A percentile compares a stretch with the other conserved stretches of the same genome.
phyloP scores from a whole-genome alignment of 139 green algal genomes.

The Picochlorum sp. region DNA sequence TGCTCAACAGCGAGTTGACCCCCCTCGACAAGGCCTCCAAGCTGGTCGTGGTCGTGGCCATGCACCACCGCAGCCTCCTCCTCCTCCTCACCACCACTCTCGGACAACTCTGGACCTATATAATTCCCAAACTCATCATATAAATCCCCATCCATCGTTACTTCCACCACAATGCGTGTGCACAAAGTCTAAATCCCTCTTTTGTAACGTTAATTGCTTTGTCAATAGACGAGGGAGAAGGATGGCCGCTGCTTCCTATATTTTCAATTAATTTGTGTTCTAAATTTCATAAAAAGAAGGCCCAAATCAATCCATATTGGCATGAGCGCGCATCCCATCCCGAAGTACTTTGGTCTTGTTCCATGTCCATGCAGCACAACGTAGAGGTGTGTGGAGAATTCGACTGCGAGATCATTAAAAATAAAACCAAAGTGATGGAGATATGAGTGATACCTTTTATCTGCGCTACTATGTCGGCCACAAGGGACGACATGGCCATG shows the following conservation, averaged over 20 bases:
- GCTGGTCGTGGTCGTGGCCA: neutral
- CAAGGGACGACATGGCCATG: slow-evolving; percentile 89
- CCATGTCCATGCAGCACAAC: no score
- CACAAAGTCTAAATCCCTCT: neutral
- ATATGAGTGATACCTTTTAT: slow-evolving; percentile 67
- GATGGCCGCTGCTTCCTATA: no score
- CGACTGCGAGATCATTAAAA: neutral
- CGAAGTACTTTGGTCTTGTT: no score
- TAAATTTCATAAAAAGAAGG: no score
- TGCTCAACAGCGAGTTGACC: slow-evolving; percentile 1
- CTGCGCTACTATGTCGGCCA: slow-evolving; percentile 91
- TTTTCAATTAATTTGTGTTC: no score
- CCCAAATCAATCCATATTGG: no score
- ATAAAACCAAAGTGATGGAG: neutral
- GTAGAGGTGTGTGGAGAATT: no score
- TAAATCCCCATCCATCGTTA: slow-evolving; percentile 53
- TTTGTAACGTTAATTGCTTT: neutral
- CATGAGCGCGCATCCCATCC: no score
- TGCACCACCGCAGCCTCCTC: neutral
- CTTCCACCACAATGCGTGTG: neutral
- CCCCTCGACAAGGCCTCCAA: neutral
- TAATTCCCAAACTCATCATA: slow-evolving; percentile 99
- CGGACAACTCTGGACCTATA: slow-evolving; percentile 82
- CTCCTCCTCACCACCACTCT: slow-evolving; percentile 45
- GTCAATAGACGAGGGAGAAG: no score